Percentiles rank a stretch among this genome's conserved stretches.
Conservation (phyloP, 352 stramenopile species). For the Phytophthora cajani region DNA sequence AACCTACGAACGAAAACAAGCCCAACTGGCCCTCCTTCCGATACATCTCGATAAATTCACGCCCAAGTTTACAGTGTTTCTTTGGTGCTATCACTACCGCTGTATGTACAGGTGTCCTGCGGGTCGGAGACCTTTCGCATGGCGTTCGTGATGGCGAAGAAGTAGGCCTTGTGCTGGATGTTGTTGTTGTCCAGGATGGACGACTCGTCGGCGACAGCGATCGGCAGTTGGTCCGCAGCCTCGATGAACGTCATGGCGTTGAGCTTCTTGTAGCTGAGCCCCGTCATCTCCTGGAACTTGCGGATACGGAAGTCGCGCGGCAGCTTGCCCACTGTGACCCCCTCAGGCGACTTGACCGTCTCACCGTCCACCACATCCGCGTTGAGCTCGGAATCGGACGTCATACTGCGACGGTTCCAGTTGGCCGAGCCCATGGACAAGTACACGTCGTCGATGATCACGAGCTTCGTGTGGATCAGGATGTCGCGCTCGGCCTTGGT, state of each 20-base stretch:
- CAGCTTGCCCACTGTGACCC: constrained; percentile 39
- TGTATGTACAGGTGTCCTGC: constrained; percentile 28
- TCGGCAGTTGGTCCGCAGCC: constrained; percentile 34
- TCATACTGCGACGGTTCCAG: constrained; percentile 56
- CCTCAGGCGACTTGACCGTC: constrained; percentile 26
- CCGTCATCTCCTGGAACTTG: constrained; percentile 69
- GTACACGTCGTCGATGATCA: constrained; percentile 71
- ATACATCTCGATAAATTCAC: not conserved
- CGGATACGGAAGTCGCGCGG: constrained; percentile 60
- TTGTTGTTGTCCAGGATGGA: constrained; percentile 35
- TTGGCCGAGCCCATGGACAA: constrained; percentile 62
- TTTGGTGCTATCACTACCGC: not conserved
- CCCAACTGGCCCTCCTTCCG: too few relatives aligned
- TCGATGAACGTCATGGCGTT: constrained; percentile 57
- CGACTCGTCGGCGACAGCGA: constrained; percentile 16
- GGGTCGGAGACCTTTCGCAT: constrained; percentile 27
- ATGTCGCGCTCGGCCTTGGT: constrained; percentile 37
- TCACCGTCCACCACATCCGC: constrained; percentile 55
- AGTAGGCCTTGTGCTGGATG: constrained; percentile 25
- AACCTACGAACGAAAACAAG: too few relatives aligned
- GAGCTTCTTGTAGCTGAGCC: constrained; percentile 49
- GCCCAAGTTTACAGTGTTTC: constrained; percentile 11
- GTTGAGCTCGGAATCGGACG: constrained; percentile 57
- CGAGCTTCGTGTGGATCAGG: constrained; percentile 57
- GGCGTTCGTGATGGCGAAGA: constrained; percentile 23